Conservation (phyloP, 2,329 filamentous ascomycete species). For the Verticillium albo-atrum region DNA sequence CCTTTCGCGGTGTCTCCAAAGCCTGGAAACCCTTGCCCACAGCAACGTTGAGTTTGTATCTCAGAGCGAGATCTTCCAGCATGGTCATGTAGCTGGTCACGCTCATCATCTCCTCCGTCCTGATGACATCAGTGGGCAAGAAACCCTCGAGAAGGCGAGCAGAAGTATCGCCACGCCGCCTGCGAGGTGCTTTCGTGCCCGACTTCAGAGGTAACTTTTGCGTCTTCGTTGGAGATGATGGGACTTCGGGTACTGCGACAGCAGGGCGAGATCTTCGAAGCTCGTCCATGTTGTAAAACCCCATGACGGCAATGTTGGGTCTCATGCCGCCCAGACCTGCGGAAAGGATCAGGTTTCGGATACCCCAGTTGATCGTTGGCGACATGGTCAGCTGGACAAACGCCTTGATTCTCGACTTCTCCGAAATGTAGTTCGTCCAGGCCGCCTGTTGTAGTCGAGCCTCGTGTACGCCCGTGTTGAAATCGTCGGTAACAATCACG, state of each 20-base stretch:
- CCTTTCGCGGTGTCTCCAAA: constrained; percentile 64
- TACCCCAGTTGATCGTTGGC: constrained; percentile 78
- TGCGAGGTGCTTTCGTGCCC: constrained; percentile 24
- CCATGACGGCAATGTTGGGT: constrained; percentile 79
- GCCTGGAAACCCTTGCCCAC: constrained; percentile 77
- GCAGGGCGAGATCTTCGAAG: constrained; percentile 56
- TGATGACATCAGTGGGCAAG: constrained; percentile 66
- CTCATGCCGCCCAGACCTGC: constrained; percentile 84
- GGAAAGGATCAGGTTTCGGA: constrained; percentile 75
- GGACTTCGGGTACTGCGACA: constrained; percentile 50
- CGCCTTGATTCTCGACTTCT: constrained; percentile 81
- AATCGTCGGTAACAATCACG: constrained; percentile 82
- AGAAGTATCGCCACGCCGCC: constrained; percentile 49
- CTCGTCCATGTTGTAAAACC: constrained; percentile 77
- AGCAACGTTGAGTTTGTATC: constrained; percentile 78
- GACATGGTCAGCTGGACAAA: constrained; percentile 86
- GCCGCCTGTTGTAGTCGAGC: constrained; percentile 74
- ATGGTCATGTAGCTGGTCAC: constrained; percentile 75
- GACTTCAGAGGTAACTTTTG: constrained; percentile 12
- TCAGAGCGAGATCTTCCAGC: constrained; percentile 73
- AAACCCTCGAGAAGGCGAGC: constrained; percentile 51
- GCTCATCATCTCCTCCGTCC: constrained; percentile 63
- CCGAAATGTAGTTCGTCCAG: constrained; percentile 80
- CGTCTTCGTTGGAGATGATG: constrained; percentile 26
- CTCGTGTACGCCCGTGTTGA: constrained; percentile 72